Percentiles rank a stretch among this genome's conserved stretches.
These are phyloP conservation scores for Neonectria neomacrospora DNA, from an alignment of 2,329 filamentous ascomycete genomes.

Conservation along the genomic window DNA sequence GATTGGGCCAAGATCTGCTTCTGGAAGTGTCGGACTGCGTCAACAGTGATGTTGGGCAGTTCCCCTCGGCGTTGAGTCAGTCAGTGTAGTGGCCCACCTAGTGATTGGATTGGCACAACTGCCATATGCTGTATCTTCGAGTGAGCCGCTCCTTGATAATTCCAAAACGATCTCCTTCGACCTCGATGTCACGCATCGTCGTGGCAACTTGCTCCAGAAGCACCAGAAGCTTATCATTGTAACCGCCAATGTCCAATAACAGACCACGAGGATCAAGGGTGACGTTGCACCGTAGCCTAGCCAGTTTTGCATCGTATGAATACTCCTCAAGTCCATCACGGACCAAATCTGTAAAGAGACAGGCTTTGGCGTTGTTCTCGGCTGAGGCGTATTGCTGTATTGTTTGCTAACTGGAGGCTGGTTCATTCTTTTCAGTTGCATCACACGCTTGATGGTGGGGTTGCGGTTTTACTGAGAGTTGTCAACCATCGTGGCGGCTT, in stretches of 20 bases:
- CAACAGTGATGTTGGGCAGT: constrained; percentile 76
- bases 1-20: constrained; percentile 84
- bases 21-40: constrained; percentile 81
- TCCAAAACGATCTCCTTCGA: constrained; percentile 88
- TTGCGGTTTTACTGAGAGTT: too few relatives aligned
- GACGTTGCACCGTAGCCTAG: constrained; percentile 87
- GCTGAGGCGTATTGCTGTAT: constrained; percentile 83
- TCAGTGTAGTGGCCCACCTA: constrained; percentile 86
- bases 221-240: constrained; percentile 95
- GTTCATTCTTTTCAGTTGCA: too few relatives aligned
- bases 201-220: constrained; percentile 88
- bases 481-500: too few relatives aligned
- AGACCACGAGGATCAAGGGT: constrained; percentile 77
- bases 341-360: constrained; percentile 86
- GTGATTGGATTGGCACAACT: constrained; percentile 87
- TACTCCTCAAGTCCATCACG: constrained; percentile 91
- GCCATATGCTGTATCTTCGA: constrained; percentile 85
- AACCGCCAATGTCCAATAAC: constrained; percentile 83
- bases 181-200: constrained; percentile 84
- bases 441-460: too few relatives aligned
- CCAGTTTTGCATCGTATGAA: constrained; percentile 94
- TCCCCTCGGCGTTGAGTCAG: constrained; percentile 83
- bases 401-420: too few relatives aligned
- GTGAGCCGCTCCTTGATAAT: constrained; percentile 88
- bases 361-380: constrained; percentile 80